These are phyloP conservation scores for Hirschfeldia incana DNA, from an alignment of 345 rosid genomes.

Conservation along the genomic window DNA sequence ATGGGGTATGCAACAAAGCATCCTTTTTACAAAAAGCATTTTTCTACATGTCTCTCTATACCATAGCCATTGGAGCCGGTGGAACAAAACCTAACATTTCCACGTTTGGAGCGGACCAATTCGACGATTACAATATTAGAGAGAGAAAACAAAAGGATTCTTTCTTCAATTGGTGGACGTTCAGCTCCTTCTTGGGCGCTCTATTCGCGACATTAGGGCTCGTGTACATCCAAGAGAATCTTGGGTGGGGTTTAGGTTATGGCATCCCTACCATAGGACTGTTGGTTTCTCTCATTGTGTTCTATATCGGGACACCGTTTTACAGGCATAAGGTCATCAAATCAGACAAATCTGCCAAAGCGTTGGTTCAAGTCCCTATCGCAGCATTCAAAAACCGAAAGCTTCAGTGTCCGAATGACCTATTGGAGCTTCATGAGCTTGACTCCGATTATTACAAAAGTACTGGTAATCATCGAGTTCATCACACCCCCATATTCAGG, in stretches of 20 bases:
- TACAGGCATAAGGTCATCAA: conserved; percentile 74
- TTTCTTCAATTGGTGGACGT: conserved; percentile 98
- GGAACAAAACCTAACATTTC: conserved; percentile 47
- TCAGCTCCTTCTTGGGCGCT: conserved; percentile 78
- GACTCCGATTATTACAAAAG: conserved; percentile 51
- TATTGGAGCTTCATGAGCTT: conserved; percentile 62
- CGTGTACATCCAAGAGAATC: conserved; percentile 84
- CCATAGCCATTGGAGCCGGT: conserved; percentile 67
- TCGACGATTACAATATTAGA: conserved; percentile 56
- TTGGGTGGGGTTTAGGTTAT: conserved; percentile 90
- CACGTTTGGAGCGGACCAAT: conserved; percentile 95
- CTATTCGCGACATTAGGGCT: conserved; percentile 77
- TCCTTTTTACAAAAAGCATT: conserved; percentile 57
- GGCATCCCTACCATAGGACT: conserved; percentile 82
- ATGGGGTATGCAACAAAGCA: conserved; percentile 77
- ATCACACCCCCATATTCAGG: conserved; percentile 71
- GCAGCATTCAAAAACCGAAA: conserved; percentile 62
- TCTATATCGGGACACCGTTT: conserved; percentile 77
- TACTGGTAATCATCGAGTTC: conserved; percentile 62
- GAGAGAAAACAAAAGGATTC: conserved; percentile 75
- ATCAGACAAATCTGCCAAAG: conserved; percentile 59
- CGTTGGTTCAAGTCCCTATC: conserved; percentile 55
- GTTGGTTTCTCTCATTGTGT: conserved; percentile 59
- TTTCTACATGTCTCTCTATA: conserved; percentile 76
- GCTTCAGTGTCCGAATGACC: conserved; percentile 51